Evolutionary conservation across 2,329 filamentous ascomycete species (phyloP), one percentile per base, ranked within the genome.

Genomic region (Metarhizium brunneum): DNA sequence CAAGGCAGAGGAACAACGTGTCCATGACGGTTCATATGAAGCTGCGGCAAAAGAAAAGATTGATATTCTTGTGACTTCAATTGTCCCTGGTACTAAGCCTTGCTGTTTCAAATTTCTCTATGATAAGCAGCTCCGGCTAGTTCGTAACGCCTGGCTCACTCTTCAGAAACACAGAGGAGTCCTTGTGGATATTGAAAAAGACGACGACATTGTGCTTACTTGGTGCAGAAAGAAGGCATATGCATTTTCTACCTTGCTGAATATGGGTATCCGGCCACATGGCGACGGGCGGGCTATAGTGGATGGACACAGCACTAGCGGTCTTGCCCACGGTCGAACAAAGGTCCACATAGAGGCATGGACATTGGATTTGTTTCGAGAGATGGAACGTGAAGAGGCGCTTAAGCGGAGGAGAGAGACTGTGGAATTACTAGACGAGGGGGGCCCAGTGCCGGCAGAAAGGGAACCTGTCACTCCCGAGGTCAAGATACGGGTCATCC

Each of bases 341-440:
- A 79, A 81, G 53, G 79, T 95, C n/a, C 80, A 87, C 61, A 78
- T 95, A 59, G 85, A 92, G 68, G 88, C 87, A 7, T 89, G 88
- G 80, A 92, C 18, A 0, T 76, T 83, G 7, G 82, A 87, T 11
- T 69, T 81, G 2, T 86, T 83, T 59, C 69, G 70, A 32, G 66
- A 71, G 16, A 73, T 79, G 63, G 72, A 78, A 59, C 71, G 71
- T 52, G 71, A 75, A 35, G 73, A 78, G 58, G 80, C 82, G 61
- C 71, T 69, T 16, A 73, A 75, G 56, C 74, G 75, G 14, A 70
- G 68, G 36, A 69, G 73, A 36, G 69, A 72, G 68, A 18, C 74
- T 5, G 75, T 76, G 45, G 71, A 76, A 55, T 51, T 69, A 6
- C 59, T 60, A 6, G 71, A 71, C 2, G 71, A 71, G 1, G 67